Evolutionary conservation across 768 basidiomycete genomes (phyloP).

Genomic region (Daedalea quercina): DNA sequence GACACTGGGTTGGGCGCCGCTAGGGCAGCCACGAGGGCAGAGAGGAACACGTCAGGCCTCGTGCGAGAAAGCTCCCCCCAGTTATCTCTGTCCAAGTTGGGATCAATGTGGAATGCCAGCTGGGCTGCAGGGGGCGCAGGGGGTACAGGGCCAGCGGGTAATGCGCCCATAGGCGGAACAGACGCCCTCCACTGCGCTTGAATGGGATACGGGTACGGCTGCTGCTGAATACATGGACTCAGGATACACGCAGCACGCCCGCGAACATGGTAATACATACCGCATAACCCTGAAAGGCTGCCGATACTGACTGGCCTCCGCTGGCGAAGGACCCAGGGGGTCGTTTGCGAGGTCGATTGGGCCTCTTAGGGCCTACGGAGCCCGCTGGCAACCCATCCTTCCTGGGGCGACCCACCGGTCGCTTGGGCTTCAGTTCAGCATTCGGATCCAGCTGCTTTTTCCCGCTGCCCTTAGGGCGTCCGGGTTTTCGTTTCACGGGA

Average conservation of each 20-base stretch:
- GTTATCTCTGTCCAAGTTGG: slow-evolving; percentile 49
- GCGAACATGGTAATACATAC: slow-evolving; percentile 5
- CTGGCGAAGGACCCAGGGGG: slow-evolving; percentile 27
- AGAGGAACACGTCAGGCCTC: slow-evolving; percentile 52
- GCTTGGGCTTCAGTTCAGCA: slow-evolving; percentile 51
- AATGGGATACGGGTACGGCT: slow-evolving; percentile 3
- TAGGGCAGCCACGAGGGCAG: slow-evolving; percentile 48
- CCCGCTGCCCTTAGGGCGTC: slow-evolving; percentile 74
- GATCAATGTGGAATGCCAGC: slow-evolving; percentile 35
- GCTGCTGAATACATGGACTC: background rate
- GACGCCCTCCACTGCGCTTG: slow-evolving; percentile 16
- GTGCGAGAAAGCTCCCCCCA: slow-evolving; percentile 57
- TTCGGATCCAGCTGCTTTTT: slow-evolving; percentile 47
- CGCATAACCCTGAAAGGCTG: slow-evolving; percentile 6
- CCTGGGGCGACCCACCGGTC: slow-evolving; percentile 75
- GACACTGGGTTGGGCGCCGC: slow-evolving; percentile 60
- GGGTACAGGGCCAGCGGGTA: slow-evolving; percentile 1
- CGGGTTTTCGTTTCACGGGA: slow-evolving; percentile 60
- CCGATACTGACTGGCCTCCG: slow-evolving; percentile 6
- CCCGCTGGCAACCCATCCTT: slow-evolving; percentile 81
- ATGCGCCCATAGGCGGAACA: slow-evolving; percentile 16
- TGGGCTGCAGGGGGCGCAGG: slow-evolving; percentile 16
- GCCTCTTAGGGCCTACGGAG: slow-evolving; percentile 44
- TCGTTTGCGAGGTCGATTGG: slow-evolving; percentile 33
- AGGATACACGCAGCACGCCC: background rate